Percentiles rank a stretch among this genome's conserved stretches.
These are phyloP conservation scores for Calocybe indica DNA, from an alignment of 768 basidiomycete genomes.

Conservation along the genomic window DNA sequence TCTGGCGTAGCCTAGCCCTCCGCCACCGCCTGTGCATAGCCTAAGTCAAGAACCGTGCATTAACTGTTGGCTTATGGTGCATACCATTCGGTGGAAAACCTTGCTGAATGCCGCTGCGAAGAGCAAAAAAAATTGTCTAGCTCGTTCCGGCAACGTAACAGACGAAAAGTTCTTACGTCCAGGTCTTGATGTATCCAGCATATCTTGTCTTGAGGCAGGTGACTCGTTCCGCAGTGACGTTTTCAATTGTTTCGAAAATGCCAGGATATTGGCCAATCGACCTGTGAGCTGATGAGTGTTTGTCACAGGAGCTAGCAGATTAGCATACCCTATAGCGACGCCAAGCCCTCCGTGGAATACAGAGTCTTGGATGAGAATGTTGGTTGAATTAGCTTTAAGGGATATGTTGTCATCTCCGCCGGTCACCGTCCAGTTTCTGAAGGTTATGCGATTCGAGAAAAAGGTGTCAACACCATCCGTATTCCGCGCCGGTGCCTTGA, in stretches of 20 bases:
- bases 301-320: not conserved
- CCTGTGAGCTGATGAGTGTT: not conserved
- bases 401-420: slow-evolving; percentile 34
- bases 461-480: slow-evolving; percentile 33
- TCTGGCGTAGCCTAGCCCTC: slow-evolving; percentile 23
- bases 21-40: slow-evolving; percentile 19
- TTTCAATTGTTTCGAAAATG: slow-evolving; percentile 21
- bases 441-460: slow-evolving; percentile 30
- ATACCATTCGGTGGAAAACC: slow-evolving; percentile 26
- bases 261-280: slow-evolving; percentile 30
- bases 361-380: slow-evolving; percentile 31
- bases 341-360: slow-evolving; percentile 30
- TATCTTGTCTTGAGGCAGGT: slow-evolving; percentile 16
- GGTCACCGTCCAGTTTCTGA: slow-evolving; percentile 30
- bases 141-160: not conserved
- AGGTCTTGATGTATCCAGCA: slow-evolving; percentile 28
- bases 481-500: slow-evolving; percentile 24
- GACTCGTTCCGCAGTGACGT: slow-evolving; percentile 22
- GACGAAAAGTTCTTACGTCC: slow-evolving; percentile 17
- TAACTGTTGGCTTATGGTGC: not conserved
- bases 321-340: slow-evolving; percentile 29
- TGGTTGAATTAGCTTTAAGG: slow-evolving; percentile 34
- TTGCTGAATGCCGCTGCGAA: slow-evolving; percentile 17
- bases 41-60: too few relatives aligned
- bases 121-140: not conserved